These are phyloP conservation scores for Drechslerella coelobrocha DNA, from an alignment of 2,329 filamentous ascomycete species.

Conservation along the genomic window DNA sequence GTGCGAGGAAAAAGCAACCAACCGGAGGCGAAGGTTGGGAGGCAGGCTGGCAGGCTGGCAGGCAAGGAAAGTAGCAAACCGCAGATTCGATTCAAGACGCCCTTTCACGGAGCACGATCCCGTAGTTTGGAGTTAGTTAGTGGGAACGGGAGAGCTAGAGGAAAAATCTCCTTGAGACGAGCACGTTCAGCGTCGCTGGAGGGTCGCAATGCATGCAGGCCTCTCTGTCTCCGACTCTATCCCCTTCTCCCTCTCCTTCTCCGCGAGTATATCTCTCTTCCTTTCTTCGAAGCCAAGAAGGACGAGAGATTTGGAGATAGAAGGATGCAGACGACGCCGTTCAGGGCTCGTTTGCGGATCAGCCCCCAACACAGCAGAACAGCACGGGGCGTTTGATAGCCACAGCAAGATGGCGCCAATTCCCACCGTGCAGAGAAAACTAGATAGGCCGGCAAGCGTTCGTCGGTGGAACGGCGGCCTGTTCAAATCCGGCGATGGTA, in stretches of 20 bases:
- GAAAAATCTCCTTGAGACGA: constrained; percentile 20
- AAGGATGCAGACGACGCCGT: background rate
- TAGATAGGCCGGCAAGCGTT: background rate
- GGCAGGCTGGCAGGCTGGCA: background rate
- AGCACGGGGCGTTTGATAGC: constrained; percentile 1
- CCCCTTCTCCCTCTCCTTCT: too few species aligned
- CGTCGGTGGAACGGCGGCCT: background rate
- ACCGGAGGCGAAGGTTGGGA: background rate
- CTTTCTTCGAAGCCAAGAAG: too few species aligned
- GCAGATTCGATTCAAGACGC: constrained; percentile 34
- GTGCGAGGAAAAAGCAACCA: constrained; percentile 43
- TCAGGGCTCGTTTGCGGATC: background rate
- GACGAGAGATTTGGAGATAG: too few species aligned
- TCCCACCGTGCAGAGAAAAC: background rate
- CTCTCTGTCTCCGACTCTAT: too few species aligned
- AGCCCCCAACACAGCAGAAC: background rate
- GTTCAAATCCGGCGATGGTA: constrained; percentile 1
- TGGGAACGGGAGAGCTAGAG: background rate
- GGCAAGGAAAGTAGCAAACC: too few species aligned
- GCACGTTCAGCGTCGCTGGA: constrained; percentile 4
- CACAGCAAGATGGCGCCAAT: constrained; percentile 9
- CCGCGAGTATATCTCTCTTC: too few species aligned
- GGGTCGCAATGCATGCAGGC: too few species aligned
- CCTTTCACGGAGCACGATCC: constrained; percentile 16
- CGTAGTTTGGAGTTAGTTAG: too few species aligned